Percentiles rank a stretch among this genome's conserved stretches.
phyloP scores from a whole-genome alignment of 2,329 filamentous ascomycete species.

The Sporothrix brunneoviolacea region DNA sequence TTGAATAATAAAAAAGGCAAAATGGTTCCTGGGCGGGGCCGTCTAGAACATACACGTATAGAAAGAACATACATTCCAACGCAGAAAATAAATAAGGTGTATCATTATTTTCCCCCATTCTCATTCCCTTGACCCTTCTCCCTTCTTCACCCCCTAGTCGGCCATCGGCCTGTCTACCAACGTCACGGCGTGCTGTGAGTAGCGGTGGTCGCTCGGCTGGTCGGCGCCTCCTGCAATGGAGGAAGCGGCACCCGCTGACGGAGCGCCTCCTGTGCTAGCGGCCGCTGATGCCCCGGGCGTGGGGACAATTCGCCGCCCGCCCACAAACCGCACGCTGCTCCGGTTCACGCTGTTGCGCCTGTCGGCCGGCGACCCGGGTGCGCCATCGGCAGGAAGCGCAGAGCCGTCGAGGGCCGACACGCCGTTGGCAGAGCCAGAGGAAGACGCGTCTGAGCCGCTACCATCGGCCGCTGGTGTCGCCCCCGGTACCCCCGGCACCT shows the following conservation, averaged over 20 bases:
- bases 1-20: background rate
- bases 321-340: constrained; percentile 45
- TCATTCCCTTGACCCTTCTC: background rate
- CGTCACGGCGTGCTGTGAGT: constrained; percentile 48
- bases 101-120: too few relatives aligned
- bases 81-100: too few relatives aligned
- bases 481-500: constrained; percentile 58
- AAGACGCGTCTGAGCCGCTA: constrained; percentile 21
- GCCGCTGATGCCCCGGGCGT: constrained; percentile 29
- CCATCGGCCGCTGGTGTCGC: constrained; percentile 12
- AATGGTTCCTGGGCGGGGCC: background rate
- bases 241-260: constrained; percentile 14
- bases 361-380: constrained; percentile 28
- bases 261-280: too few relatives aligned
- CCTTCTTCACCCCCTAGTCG: constrained; percentile 40
- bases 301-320: constrained; percentile 43
- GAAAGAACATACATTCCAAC: too few relatives aligned
- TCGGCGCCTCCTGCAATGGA: background rate
- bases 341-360: constrained; percentile 61
- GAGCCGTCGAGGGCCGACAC: constrained; percentile 21
- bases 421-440: constrained; percentile 19
- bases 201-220: constrained; percentile 16
- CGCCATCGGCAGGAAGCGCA: background rate
- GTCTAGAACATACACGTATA: background rate
- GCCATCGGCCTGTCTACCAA: constrained; percentile 74